Conservation (phyloP, 495 filamentous ascomycete genomes). For the Neohortaea acidophila region DNA sequence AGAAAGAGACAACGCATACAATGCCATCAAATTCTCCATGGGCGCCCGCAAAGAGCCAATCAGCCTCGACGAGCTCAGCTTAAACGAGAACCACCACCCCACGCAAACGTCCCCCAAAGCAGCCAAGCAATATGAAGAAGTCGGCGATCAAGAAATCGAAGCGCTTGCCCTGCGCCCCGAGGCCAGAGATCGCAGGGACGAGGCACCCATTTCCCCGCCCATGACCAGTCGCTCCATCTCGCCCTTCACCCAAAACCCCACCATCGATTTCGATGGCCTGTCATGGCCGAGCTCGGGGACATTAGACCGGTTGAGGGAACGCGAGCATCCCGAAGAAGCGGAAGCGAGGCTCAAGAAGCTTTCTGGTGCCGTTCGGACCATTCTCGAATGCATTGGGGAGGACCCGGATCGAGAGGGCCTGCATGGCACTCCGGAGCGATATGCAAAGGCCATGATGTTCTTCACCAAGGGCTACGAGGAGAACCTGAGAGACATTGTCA, state of each 20-base stretch:
- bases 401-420: slow-evolving; percentile 87
- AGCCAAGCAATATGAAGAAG: slow-evolving; percentile 13
- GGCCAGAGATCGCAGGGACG: slow-evolving; percentile 60
- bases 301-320: slow-evolving; percentile 11
- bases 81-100: too few relatives aligned
- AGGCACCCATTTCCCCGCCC: slow-evolving; percentile 37
- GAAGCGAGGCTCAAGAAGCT: slow-evolving; percentile 58
- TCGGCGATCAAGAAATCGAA: slow-evolving; percentile 9
- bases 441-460: slow-evolving; percentile 93
- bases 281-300: slow-evolving; percentile 38
- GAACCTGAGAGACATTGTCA: slow-evolving; percentile 84
- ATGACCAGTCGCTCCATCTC: slow-evolving; percentile 33
- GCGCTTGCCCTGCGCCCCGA: slow-evolving; percentile 11
- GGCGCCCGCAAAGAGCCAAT: slow-evolving; percentile 11
- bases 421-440: slow-evolving; percentile 70
- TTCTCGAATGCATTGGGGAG: slow-evolving; percentile 91
- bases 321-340: slow-evolving; percentile 43
- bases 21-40: slow-evolving; percentile 18
- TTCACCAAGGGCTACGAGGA: slow-evolving; percentile 99
- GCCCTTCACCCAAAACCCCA: slow-evolving; percentile 49
- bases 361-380: slow-evolving; percentile 70
- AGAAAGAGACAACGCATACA: slow-evolving; percentile 14
- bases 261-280: slow-evolving; percentile 62
- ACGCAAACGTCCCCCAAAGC: slow-evolving; percentile 1
- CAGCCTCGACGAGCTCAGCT: slow-evolving; percentile 8